These are phyloP conservation scores for Russula sp. DNA, from an alignment of 768 basidiomycete species.

Conservation along the genomic window DNA sequence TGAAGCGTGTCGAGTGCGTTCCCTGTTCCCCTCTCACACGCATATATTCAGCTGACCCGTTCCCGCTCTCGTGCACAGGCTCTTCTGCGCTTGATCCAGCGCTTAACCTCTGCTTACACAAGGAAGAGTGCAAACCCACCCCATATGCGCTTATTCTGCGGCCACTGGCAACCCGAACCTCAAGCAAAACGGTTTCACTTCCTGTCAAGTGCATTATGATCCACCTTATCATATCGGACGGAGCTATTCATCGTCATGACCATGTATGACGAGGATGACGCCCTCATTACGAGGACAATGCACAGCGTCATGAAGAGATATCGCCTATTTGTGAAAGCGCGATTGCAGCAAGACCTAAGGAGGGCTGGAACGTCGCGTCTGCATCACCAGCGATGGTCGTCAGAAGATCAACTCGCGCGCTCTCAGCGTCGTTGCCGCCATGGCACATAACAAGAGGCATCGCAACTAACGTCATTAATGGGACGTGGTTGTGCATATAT, in stretches of 20 bases:
- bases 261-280: slow-evolving; percentile 95
- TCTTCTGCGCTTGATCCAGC: too few relatives aligned
- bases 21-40: background rate
- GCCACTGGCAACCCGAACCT: slow-evolving; percentile 97
- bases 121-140: slow-evolving; percentile 75
- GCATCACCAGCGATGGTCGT: too few relatives aligned
- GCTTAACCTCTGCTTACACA: too few relatives aligned
- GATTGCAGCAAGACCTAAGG: too few relatives aligned
- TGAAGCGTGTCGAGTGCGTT: slow-evolving; percentile 56
- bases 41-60: background rate
- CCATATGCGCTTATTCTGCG: slow-evolving; percentile 89
- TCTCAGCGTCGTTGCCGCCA: slow-evolving; percentile 80
- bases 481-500: slow-evolving; percentile 81
- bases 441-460: slow-evolving; percentile 93
- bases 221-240: slow-evolving; percentile 58
- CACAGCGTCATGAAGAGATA: slow-evolving; percentile 70
- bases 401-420: slow-evolving; percentile 82
- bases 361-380: too few relatives aligned
- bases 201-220: slow-evolving; percentile 38
- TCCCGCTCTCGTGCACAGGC: background rate
- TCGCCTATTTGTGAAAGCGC: too few relatives aligned
- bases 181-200: slow-evolving; percentile 69
- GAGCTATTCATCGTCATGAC: slow-evolving; percentile 98
- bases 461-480: slow-evolving; percentile 80
- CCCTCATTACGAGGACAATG: slow-evolving; percentile 88